A percentile compares a stretch with the other conserved stretches of the same genome.
phyloP scores from a whole-genome alignment of 768 basidiomycete genomes.

The Leccinum boreale region DNA sequence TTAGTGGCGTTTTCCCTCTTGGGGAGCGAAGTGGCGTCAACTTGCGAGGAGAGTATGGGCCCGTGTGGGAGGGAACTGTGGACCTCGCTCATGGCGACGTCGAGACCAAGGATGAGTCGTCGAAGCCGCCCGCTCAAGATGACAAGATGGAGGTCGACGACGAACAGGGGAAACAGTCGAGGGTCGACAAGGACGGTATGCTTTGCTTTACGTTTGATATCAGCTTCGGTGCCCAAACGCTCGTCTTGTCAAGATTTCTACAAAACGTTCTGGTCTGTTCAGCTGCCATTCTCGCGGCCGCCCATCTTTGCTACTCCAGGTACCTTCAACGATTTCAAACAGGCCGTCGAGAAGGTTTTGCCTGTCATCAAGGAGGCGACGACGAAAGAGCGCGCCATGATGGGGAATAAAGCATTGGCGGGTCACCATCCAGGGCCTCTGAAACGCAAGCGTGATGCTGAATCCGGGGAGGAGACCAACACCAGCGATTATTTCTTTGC shows the following conservation, averaged over 20 bases:
- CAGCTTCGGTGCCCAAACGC: neutral
- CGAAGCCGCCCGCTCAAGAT: slow-evolving; percentile 32
- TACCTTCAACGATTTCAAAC: slow-evolving; percentile 63
- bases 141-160: slow-evolving; percentile 67
- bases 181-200: slow-evolving; percentile 63
- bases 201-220: neutral
- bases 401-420: slow-evolving; percentile 61
- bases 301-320: slow-evolving; percentile 57
- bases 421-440: slow-evolving; percentile 33
- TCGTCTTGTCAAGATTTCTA: slow-evolving; percentile 61
- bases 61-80: slow-evolving; percentile 68
- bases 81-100: slow-evolving; percentile 35
- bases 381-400: slow-evolving; percentile 83
- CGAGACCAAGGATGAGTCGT: slow-evolving; percentile 29
- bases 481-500: slow-evolving; percentile 84
- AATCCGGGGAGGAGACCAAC: slow-evolving; percentile 49
- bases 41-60: slow-evolving; percentile 82
- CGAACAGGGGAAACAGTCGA: slow-evolving; percentile 33
- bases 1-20: slow-evolving; percentile 81
- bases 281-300: slow-evolving; percentile 81
- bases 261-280: slow-evolving; percentile 86
- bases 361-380: slow-evolving; percentile 84
- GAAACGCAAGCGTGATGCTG: slow-evolving; percentile 68
- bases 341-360: slow-evolving; percentile 67
- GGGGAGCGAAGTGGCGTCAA: slow-evolving; percentile 92